Base-by-base conservation (phyloP, 2,329 filamentous ascomycete species). In the Elsinoe necatrix region DNA sequence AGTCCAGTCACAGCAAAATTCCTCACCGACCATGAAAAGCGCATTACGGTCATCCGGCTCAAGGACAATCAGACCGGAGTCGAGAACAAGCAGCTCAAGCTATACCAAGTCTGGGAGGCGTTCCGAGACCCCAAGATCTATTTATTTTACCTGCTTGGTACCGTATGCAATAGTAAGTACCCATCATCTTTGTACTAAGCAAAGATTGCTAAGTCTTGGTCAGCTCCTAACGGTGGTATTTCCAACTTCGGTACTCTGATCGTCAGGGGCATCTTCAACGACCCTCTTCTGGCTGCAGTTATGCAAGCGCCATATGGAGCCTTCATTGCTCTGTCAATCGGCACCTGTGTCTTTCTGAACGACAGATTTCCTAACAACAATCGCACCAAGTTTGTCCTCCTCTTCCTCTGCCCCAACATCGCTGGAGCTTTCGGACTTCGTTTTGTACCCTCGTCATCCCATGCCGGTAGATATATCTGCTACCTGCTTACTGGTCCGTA, bases 361-460 rank as follows among this genome's bases (percentile, higher is more conserved):
- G 70, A 77, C 60, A 68, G 72, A 14, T 59, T 61, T 37, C 50
- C 60, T 9, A 56, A 54, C 14, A 60, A 60, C 41, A 60, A 58
- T 21, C 52, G 59, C 3, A 57, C 57, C 54, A 59, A 60, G 20
- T 61, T 62, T 16, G 56, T 62, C 39, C 55, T 62, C 11, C 29
- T 62, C 7, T 54, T 81, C 62, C 74, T 83, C 59, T 63, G 78
- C n/a, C 81, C 80, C 1, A 83, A 81, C 37, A 77, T 84, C 59
- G 75, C 76, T 1, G 81, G 81, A 0, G 74, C 80, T 0, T 77
- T 84, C 27, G 80, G 81, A 0, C 74, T 84, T 50, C 71, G 79
- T 9, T 80, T 80, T 54, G 76, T 83, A 0, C 73, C 77, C 0
- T 55, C 66, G 0, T 65, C 78, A 55, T 76, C 77, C 23, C 73